Evolutionary conservation across 73 alveolate genomes (phyloP), one percentile per base, ranked within the genome.

Genomic region (Stentor roeselii): DNA sequence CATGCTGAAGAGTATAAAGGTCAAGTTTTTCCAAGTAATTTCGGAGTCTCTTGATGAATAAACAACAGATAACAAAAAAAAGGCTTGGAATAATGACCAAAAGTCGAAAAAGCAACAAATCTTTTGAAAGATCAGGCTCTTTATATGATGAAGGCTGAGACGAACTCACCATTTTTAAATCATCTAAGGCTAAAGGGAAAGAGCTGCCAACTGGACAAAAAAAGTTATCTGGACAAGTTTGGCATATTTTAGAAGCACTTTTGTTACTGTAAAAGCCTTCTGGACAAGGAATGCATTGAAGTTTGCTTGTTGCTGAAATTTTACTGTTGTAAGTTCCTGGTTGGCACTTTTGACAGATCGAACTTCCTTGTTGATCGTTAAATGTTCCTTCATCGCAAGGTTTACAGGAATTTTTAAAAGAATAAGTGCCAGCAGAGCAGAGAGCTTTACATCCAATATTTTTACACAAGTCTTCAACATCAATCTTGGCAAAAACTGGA

Each of bases 161-260:
- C 2, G 38, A 67, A 31, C 59, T 32, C n/a, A 27, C n/a, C 38
- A 32, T 32, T 67, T 1, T 32, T 1, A 21, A 27, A 15, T 15
- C 11, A 27, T 36, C 60, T 35, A 1, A 0, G 31, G n/a, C 74
- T 0, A 31, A 58, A 0, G 74, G 74, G 15, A 21, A 21, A 21
- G 74, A 58, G 74, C 74, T 58, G 15, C 74, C 74, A 58, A 31
- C 27, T 58, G 74, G 74, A 58, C 74, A 58, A 31, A 21, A 58
- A 58, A 21, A 2, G 27, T 58, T 0, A 21, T 21, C 15, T 0
- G 74, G 74, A 58, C 74, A 58, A 67, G 15, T 0, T 67, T 35
- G n/a, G 42, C 82, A 67, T 67, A 21, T 67, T 14, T 67, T 15
- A 15, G 11, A 50, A 1, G 37, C 82, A 15, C 0, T 67, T 32